Conservation (phyloP, 371 early-diverging fungal genomes). For the Rhizopus microsporus region DNA sequence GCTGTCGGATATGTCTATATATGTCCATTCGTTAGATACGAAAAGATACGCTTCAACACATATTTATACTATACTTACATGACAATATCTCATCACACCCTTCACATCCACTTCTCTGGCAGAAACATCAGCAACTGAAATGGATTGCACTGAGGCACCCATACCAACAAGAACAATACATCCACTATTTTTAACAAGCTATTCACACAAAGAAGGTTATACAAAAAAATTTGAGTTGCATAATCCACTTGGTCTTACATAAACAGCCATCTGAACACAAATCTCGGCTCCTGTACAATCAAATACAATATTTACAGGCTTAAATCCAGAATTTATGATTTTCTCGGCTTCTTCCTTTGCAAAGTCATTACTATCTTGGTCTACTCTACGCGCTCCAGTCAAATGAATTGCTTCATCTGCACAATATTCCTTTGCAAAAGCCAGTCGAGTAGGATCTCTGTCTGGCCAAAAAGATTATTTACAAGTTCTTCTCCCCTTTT, state of each 20-base stretch:
- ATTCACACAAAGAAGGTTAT: background rate
- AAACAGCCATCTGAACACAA: slow-evolving; percentile 53
- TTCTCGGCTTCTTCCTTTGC: slow-evolving; percentile 30
- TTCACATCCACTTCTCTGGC: slow-evolving; percentile 52
- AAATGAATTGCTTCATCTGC: slow-evolving; percentile 44
- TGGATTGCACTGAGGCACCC: slow-evolving; percentile 47
- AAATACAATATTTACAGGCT: slow-evolving; percentile 46
- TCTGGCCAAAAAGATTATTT: slow-evolving; percentile 13
- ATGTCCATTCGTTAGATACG: background rate
- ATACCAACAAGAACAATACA: slow-evolving; percentile 53
- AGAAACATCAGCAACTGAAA: slow-evolving; percentile 47
- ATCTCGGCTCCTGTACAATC: slow-evolving; percentile 58
- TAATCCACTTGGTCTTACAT: slow-evolving; percentile 10
- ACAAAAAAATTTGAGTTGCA: background rate
- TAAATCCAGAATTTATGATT: slow-evolving; percentile 22
- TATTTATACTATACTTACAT: slow-evolving; percentile 29
- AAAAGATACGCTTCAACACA: background rate
- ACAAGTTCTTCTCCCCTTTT: background rate
- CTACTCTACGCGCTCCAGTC: slow-evolving; percentile 24
- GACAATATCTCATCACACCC: slow-evolving; percentile 55
- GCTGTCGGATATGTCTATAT: slow-evolving; percentile 46
- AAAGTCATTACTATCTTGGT: slow-evolving; percentile 48
- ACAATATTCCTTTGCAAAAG: slow-evolving; percentile 52
- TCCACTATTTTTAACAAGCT: slow-evolving; percentile 51
- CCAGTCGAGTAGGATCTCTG: slow-evolving; percentile 33